phyloP scores from a whole-genome alignment of 352 stramenopile genomes.

The Pythium periplocum region DNA sequence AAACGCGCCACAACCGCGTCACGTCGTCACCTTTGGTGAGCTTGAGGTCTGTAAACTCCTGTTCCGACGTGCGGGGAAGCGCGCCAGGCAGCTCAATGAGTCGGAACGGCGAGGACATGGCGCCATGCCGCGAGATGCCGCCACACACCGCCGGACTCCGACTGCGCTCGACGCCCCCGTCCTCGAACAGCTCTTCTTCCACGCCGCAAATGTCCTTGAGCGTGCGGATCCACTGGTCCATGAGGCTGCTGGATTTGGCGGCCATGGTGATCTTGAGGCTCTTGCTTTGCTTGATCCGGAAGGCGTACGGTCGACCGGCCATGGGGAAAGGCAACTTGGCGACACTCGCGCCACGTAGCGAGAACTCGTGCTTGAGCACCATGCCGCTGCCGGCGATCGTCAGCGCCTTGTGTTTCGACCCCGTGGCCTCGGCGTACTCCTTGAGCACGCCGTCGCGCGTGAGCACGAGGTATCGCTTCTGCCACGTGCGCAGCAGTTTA shows the following conservation, averaged over 20 bases:
- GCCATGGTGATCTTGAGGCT: conserved; percentile 32
- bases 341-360: conserved; percentile 25
- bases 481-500: conserved; percentile 59
- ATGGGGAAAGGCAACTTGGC: conserved; percentile 49
- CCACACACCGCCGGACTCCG: not conserved
- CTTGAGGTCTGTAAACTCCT: conserved; percentile 17
- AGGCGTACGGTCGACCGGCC: conserved; percentile 39
- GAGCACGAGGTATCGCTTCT: conserved; percentile 69
- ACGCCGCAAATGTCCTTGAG: conserved; percentile 20
- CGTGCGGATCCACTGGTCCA: conserved; percentile 40
- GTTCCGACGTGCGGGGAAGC: conserved; percentile 16
- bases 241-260: conserved; percentile 38
- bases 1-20: conserved; percentile 12
- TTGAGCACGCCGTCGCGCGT: conserved; percentile 32
- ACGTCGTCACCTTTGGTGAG: conserved; percentile 10
- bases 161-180: not conserved
- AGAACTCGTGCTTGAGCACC: conserved; percentile 37
- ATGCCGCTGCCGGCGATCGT: conserved; percentile 35
- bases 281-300: conserved; percentile 36
- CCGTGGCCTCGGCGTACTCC: conserved; percentile 38
- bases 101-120: not conserved
- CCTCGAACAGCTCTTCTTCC: no score
- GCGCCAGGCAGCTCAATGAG: conserved; percentile 10
- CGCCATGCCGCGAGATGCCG: not conserved
- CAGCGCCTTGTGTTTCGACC: conserved; percentile 2